These are phyloP conservation scores for Luffa aegyptiaca DNA, from an alignment of 306 rosid genomes.

Conservation along the genomic window DNA sequence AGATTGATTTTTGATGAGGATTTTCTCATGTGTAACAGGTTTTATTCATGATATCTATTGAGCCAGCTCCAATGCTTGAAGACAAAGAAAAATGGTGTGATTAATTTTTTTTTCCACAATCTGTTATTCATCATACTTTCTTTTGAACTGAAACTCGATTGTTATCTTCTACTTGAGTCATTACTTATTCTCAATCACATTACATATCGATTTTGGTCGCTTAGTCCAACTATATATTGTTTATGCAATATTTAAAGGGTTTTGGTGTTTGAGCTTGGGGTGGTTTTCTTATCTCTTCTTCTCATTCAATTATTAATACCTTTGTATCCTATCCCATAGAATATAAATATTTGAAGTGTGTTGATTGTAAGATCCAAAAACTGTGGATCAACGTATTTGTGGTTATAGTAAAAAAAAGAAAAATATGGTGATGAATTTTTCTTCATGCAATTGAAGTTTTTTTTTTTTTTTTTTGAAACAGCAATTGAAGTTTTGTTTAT, in stretches of 20 bases:
- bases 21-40: slow-evolving; percentile 39
- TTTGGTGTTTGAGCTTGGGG: neutral
- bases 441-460: neutral
- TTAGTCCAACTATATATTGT: neutral
- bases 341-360: neutral
- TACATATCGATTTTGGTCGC: neutral
- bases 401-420: no score
- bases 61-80: slow-evolving; percentile 99
- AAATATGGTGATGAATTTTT: neutral
- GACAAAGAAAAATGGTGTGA: slow-evolving; percentile 98
- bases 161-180: neutral
- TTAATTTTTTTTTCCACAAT: slow-evolving; percentile 15
- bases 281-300: neutral
- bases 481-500: neutral
- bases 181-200: neutral
- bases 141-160: neutral
- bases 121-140: neutral
- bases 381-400: neutral
- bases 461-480: neutral
- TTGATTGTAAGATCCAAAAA: neutral
- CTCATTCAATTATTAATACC: neutral
- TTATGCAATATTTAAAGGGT: neutral
- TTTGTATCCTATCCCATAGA: neutral
- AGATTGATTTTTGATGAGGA: slow-evolving; percentile 16
- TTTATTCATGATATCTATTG: slow-evolving; percentile 95